These are phyloP conservation scores for Sporothrix variecibatus DNA, from an alignment of 2,329 filamentous ascomycete genomes.

Conservation along the genomic window DNA sequence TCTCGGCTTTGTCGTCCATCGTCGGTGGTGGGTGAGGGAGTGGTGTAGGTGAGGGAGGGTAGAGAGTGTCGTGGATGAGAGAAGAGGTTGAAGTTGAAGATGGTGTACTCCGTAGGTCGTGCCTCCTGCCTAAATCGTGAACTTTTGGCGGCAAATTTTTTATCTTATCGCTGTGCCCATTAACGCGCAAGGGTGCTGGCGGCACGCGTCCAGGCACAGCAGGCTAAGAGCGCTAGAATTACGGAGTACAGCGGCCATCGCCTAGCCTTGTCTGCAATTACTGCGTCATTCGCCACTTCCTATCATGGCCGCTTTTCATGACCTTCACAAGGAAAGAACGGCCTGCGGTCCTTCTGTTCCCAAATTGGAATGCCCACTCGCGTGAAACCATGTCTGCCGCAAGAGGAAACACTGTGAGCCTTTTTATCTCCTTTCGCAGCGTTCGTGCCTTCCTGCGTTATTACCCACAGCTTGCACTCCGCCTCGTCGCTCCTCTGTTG, in stretches of 20 bases:
- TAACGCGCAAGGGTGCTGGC: slow-evolving; percentile 8
- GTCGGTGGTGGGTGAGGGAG: background rate
- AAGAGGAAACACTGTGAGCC: background rate
- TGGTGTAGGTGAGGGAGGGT: background rate
- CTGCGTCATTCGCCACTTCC: slow-evolving; percentile 1
- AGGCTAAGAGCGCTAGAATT: background rate
- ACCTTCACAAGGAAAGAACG: background rate
- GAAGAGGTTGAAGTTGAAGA: background rate
- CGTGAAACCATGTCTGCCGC: slow-evolving; percentile 15
- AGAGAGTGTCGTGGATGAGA: background rate
- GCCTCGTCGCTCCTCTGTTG: slow-evolving; percentile 26
- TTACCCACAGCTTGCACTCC: slow-evolving; percentile 11
- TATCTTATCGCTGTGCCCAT: slow-evolving; percentile 22
- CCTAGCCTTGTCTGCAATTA: background rate
- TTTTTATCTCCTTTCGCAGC: background rate
- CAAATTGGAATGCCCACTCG: slow-evolving; percentile 12
- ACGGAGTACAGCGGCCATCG: background rate
- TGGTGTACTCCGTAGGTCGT: background rate
- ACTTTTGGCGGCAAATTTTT: slow-evolving; percentile 11
- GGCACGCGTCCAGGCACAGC: background rate
- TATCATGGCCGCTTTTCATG: background rate
- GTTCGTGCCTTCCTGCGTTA: background rate
- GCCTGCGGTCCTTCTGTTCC: background rate
- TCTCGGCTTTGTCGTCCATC: slow-evolving; percentile 46
- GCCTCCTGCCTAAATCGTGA: background rate